Evolutionary conservation across 441 rosid genomes (phyloP), one percentile per base, ranked within the genome.

Genomic region (Populus tomentosa): DNA sequence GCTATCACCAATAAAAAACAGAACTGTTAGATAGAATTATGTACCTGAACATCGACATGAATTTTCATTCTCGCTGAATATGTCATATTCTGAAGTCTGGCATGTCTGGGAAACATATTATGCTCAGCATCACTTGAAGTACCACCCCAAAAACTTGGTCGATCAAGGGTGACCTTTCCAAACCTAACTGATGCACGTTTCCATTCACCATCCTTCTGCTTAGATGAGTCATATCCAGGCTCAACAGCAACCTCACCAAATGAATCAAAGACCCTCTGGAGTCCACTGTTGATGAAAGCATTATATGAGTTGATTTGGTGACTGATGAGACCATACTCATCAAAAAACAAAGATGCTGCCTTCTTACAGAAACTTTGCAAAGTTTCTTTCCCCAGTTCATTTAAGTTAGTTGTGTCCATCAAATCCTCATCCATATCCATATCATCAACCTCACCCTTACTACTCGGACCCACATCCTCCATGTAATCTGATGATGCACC

Each of bases 21-120:
- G 32, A 30, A 30, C 32, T 30, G 32, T 30, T 30, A 30, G 32
- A 30, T 30, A 30, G 32, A 30, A 30, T 30, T 30, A 30, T 30
- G 32, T 30, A 30, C 32, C 32, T 30, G 32, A 30, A 93, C 87
- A 38, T 83, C 73, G 72, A 92, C 89, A 70, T 86, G 80, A 7
- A 91, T 88, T 80, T 85, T 92, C 87, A 96, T 89, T 80, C 88
- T 75, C 0, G 96, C 75, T 5, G 98, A 88, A 77, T 94, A 96
- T 0, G 98, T 94, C 97, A 92, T 96, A 76, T 96, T 96, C 81
- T 96, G 99, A 70, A 96, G 95, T 73, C 97, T 86, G 0, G 98
- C 98, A 80, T 91, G 92, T 83, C 94, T 87, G 0, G 98, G 98
- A 65, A 90, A 82, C 78, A 94, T 63, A 66, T 82, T 86, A 18